These are phyloP conservation scores for Podospora fimiseda DNA, from an alignment of 495 filamentous ascomycete species.

Conservation along the genomic window DNA sequence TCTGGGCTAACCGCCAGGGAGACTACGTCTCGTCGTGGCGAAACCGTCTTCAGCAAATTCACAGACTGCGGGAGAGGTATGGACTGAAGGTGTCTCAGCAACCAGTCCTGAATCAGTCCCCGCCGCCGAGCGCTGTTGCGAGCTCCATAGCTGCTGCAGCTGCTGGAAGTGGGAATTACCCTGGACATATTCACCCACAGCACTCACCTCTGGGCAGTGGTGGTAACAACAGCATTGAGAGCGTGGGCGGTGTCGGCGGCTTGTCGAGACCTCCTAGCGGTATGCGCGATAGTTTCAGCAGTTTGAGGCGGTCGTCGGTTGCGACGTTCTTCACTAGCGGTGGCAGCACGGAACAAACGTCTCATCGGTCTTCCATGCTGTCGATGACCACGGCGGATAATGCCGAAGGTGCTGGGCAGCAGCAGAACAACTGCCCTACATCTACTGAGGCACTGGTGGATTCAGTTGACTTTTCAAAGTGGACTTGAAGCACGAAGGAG, in stretches of 20 bases:
- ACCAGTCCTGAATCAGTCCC: constrained; percentile 25
- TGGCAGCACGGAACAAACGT: constrained; percentile 40
- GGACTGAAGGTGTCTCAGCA: constrained; percentile 28
- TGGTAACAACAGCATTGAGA: neutral
- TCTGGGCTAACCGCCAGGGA: constrained; percentile 73
- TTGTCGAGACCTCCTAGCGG: constrained; percentile 33
- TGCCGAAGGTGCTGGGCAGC: constrained; percentile 22
- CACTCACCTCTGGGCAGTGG: constrained; percentile 4
- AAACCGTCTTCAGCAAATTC: constrained; percentile 77
- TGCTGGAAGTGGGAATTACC: constrained; percentile 6
- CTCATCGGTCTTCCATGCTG: constrained; percentile 46
- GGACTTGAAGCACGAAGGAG: constrained; percentile 34
- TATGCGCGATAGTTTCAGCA: constrained; percentile 46
- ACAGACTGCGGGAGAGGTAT: constrained; percentile 65
- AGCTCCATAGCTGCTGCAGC: constrained; percentile 3
- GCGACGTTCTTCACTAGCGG: constrained; percentile 48
- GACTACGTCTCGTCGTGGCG: constrained; percentile 89
- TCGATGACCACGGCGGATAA: constrained; percentile 44
- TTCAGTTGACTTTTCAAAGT: constrained; percentile 56
- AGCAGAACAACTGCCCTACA: constrained; percentile 23
- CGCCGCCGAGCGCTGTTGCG: constrained; percentile 32
- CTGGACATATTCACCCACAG: neutral
- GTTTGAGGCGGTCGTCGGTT: constrained; percentile 45
- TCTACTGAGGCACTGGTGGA: constrained; percentile 47
- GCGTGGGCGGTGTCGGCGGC: constrained; percentile 16